Conservation (phyloP, 495 filamentous ascomycete species). For the Aspergillus conjunctus region DNA sequence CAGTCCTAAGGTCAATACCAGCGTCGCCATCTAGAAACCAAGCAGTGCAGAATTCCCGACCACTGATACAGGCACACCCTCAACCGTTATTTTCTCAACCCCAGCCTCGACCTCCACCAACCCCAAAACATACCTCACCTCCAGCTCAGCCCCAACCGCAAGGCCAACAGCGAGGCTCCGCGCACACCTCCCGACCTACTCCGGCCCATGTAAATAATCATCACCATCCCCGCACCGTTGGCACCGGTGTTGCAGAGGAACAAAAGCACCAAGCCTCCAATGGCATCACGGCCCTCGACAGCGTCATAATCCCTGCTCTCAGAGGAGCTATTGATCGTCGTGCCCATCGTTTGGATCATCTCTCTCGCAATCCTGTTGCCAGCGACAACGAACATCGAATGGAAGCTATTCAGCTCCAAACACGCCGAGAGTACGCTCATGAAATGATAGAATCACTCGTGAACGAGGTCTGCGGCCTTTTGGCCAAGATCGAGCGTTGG, state of each 20-base stretch:
- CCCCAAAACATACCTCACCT: constrained; percentile 28
- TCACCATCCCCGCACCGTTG: constrained; percentile 4
- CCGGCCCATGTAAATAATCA: neutral
- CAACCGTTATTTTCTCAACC: constrained; percentile 37
- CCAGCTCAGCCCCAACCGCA: constrained; percentile 20
- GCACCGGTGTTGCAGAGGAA: constrained; percentile 18
- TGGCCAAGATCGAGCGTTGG: constrained; percentile 83
- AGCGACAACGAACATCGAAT: constrained; percentile 16
- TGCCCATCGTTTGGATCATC: constrained; percentile 36
- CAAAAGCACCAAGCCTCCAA: constrained; percentile 21
- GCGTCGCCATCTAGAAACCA: constrained; percentile 37
- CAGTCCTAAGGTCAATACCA: constrained; percentile 46
- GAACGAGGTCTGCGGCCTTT: constrained; percentile 71
- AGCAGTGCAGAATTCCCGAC: constrained; percentile 28
- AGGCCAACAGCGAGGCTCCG: constrained; percentile 1
- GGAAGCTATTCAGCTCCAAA: constrained; percentile 24
- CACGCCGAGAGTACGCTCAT: constrained; percentile 71
- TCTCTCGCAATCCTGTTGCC: constrained; percentile 16
- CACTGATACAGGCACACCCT: constrained; percentile 16
- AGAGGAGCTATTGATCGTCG: constrained; percentile 84
- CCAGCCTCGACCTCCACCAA: constrained; percentile 28
- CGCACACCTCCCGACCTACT: constrained; percentile 13
- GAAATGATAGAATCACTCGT: constrained; percentile 78
- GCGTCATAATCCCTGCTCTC: constrained; percentile 88
- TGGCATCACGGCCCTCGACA: constrained; percentile 65